phyloP scores from a whole-genome alignment of 805 yeast species.

The Candida pini region DNA sequence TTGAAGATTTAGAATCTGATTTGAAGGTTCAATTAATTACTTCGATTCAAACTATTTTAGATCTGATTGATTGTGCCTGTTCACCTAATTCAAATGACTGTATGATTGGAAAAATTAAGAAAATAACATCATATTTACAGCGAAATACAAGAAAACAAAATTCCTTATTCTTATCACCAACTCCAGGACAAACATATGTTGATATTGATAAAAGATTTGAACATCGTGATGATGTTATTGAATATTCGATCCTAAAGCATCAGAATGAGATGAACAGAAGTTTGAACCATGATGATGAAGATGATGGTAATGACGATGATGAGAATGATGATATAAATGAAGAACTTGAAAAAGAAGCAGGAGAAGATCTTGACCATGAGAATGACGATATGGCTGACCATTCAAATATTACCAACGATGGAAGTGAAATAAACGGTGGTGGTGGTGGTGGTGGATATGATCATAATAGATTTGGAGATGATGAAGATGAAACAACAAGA shows the following conservation, averaged over 20 bases:
- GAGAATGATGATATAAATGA: constrained; percentile 1
- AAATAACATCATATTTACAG: constrained; percentile 52
- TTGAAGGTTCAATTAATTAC: constrained; percentile 53
- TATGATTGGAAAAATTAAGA: constrained; percentile 53
- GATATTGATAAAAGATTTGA: constrained; percentile 30
- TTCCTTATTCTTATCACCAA: constrained; percentile 20
- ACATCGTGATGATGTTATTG: constrained; percentile 19
- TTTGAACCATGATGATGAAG: background rate
- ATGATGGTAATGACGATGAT: constrained; percentile 1
- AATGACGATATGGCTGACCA: constrained; percentile 3
- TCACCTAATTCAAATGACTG: constrained; percentile 52
- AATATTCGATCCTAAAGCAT: constrained; percentile 3
- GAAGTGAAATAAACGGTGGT: constrained; percentile 2
- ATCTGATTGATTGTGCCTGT: constrained; percentile 54
- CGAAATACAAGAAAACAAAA: constrained; percentile 52
- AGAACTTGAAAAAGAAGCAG: background rate
- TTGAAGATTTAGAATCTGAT: constrained; percentile 49
- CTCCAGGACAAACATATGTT: constrained; percentile 24
- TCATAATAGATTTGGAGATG: background rate
- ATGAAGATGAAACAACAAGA: constrained; percentile 9
- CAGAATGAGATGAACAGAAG: background rate
- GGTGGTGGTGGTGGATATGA: background rate
- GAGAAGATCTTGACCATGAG: constrained; percentile 1
- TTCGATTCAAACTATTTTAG: constrained; percentile 56
- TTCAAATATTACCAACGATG: background rate